phyloP scores from a whole-genome alignment of 306 rosid genomes.

The Glycine latifolia region DNA sequence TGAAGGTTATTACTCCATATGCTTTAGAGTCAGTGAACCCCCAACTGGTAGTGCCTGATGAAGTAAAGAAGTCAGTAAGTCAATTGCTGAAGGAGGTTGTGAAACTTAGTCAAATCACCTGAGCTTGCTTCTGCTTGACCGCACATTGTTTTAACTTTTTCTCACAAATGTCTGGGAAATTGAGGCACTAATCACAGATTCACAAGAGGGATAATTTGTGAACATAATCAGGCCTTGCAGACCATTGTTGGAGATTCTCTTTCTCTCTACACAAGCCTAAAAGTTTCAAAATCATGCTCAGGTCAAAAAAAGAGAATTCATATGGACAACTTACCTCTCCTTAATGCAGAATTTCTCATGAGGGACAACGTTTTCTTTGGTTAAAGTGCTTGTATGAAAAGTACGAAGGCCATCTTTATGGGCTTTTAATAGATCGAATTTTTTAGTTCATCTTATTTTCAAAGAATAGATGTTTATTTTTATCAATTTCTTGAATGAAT shows the following conservation, averaged over 20 bases:
- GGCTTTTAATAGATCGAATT: background rate
- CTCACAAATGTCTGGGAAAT: background rate
- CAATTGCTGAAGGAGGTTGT: conserved; percentile 68
- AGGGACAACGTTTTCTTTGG: conserved; percentile 7
- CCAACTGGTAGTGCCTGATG: conserved; percentile 61
- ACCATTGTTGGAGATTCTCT: conserved; percentile 24
- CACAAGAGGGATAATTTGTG: conserved; percentile 7
- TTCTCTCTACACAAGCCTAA: conserved; percentile 1
- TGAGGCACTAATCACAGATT: background rate
- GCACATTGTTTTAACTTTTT: background rate
- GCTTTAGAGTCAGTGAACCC: conserved; percentile 60
- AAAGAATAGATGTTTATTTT: no score
- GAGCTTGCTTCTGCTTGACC: conserved; percentile 37
- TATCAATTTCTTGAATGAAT: background rate
- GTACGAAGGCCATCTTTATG: background rate
- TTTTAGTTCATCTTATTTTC: background rate
- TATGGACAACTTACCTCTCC: background rate
- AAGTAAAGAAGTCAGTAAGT: conserved; percentile 55
- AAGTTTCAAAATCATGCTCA: conserved; percentile 15
- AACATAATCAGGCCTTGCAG: conserved; percentile 17
- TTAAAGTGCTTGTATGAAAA: background rate
- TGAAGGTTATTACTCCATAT: conserved; percentile 62
- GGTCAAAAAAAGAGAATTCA: background rate
- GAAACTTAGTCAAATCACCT: conserved; percentile 61
- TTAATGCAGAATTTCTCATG: background rate